Percentiles rank a stretch among this genome's conserved stretches.
phyloP scores from a whole-genome alignment of 2,329 filamentous ascomycete genomes.

The Trichoderma brevicompactum region DNA sequence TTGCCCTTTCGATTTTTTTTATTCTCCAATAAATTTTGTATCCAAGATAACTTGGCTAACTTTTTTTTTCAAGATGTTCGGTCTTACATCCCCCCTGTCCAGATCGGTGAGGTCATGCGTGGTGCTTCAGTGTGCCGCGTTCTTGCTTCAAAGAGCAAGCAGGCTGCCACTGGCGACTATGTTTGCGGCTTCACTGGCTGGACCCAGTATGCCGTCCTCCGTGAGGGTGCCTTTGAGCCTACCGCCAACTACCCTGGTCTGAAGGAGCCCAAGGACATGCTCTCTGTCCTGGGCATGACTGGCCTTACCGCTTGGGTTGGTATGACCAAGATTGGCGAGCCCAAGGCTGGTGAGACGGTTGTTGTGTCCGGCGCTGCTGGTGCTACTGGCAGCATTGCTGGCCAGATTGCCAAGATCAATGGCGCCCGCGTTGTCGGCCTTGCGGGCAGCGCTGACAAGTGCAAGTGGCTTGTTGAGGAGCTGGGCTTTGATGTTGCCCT shows the following conservation, averaged over 20 bases:
- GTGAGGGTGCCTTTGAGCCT: slow-evolving; percentile 54
- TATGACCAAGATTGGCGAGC: slow-evolving; percentile 68
- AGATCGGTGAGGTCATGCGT: slow-evolving; percentile 71
- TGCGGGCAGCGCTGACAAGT: slow-evolving; percentile 70
- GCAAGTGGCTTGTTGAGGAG: slow-evolving; percentile 64
- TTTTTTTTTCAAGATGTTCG: slow-evolving; percentile 44
- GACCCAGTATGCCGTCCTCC: slow-evolving; percentile 66
- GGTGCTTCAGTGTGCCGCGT: slow-evolving; percentile 64
- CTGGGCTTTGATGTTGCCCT: slow-evolving; percentile 69
- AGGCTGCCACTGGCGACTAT: slow-evolving; percentile 60
- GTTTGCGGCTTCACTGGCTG: slow-evolving; percentile 63
- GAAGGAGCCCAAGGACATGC: slow-evolving; percentile 58
- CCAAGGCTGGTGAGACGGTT: slow-evolving; percentile 72
- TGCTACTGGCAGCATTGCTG: slow-evolving; percentile 75
- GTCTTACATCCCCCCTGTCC: slow-evolving; percentile 70
- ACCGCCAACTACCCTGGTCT: slow-evolving; percentile 47
- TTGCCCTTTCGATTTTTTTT: background rate
- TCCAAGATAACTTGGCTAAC: background rate
- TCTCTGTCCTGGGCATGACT: slow-evolving; percentile 67
- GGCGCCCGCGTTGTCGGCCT: slow-evolving; percentile 66
- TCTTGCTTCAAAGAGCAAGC: slow-evolving; percentile 60
- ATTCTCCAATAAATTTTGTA: too few relatives aligned
- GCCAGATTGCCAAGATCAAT: slow-evolving; percentile 77
- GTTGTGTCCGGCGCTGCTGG: slow-evolving; percentile 79
- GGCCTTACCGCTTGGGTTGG: slow-evolving; percentile 79